A percentile compares a stretch with the other conserved stretches of the same genome.
Evolutionary conservation across 352 stramenopile species (phyloP).

Genomic region (Phytophthora meadii): DNA sequence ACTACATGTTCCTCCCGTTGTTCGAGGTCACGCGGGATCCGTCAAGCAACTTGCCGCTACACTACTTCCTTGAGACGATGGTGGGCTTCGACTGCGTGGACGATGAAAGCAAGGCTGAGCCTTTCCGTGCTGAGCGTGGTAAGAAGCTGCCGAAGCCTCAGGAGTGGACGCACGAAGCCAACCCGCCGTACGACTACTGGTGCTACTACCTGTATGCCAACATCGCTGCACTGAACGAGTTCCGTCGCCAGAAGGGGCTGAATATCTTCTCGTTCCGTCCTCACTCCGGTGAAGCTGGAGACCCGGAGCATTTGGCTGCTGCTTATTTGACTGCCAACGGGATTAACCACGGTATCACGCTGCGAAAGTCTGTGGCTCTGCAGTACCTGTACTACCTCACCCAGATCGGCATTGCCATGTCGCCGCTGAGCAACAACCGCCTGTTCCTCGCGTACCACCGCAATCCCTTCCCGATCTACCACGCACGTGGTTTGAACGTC

Average conservation of each 20-base stretch:
- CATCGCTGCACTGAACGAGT: constrained; percentile 95
- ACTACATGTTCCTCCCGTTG: constrained; percentile 98
- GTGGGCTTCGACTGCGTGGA: constrained; percentile 99
- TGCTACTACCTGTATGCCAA: constrained; percentile 99
- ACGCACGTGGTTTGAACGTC: constrained; percentile 97
- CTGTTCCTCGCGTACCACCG: constrained; percentile 96
- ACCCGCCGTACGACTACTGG: constrained; percentile 96
- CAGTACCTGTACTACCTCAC: constrained; percentile 99
- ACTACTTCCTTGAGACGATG: constrained; percentile 95
- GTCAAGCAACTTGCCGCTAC: constrained; percentile 89
- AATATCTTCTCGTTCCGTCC: constrained; percentile 98
- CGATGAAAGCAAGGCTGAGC: constrained; percentile 96
- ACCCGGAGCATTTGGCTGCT: constrained; percentile 96
- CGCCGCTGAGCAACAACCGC: constrained; percentile 95
- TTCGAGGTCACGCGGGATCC: constrained; percentile 98
- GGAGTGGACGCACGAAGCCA: constrained; percentile 90
- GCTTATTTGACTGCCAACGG: constrained; percentile 90
- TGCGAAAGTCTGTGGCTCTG: constrained; percentile 96
- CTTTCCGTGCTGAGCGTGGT: constrained; percentile 77
- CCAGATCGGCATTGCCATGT: constrained; percentile 96
- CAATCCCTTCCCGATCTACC: constrained; percentile 96
- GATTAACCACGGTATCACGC: constrained; percentile 99
- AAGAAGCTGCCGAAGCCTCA: constrained; percentile 80
- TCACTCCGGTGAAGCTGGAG: constrained; percentile 97
- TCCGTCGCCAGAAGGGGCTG: constrained; percentile 89